Percentiles rank a stretch among this genome's conserved stretches.
phyloP scores from a whole-genome alignment of 148 eudicot species.

The Mesembryanthemum crystallinum region DNA sequence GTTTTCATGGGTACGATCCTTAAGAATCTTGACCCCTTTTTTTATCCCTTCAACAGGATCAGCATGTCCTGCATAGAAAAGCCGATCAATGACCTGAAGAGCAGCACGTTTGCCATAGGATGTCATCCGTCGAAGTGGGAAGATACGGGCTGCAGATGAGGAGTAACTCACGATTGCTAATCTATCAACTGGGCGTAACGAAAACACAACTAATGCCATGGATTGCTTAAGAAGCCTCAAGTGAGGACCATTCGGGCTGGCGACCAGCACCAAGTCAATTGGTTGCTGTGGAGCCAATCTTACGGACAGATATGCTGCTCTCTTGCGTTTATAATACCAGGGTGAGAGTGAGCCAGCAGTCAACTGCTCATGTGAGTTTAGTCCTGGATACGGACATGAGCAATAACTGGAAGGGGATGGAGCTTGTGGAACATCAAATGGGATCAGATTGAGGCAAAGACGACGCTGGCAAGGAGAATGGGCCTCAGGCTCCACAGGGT shows the following conservation, averaged over 20 bases:
- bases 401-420: slow-evolving; percentile 34
- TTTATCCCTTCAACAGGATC: slow-evolving; percentile 74
- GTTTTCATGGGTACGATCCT: slow-evolving; percentile 69
- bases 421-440: slow-evolving; percentile 32
- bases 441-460: slow-evolving; percentile 49
- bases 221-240: slow-evolving; percentile 83
- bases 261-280: slow-evolving; percentile 75
- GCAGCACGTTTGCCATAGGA: slow-evolving; percentile 75
- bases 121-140: slow-evolving; percentile 82
- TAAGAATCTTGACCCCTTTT: slow-evolving; percentile 72
- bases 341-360: slow-evolving; percentile 22
- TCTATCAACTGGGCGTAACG: slow-evolving; percentile 70
- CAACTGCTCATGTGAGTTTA: slow-evolving; percentile 25
- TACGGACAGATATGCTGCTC: slow-evolving; percentile 50
- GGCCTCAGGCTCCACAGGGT: slow-evolving; percentile 64
- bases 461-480: slow-evolving; percentile 45
- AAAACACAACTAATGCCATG: slow-evolving; percentile 67
- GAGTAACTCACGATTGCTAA: slow-evolving; percentile 85
- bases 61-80: slow-evolving; percentile 67
- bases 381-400: slow-evolving; percentile 32
- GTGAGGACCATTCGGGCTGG: slow-evolving; percentile 81
- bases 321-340: slow-evolving; percentile 31
- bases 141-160: slow-evolving; percentile 72
- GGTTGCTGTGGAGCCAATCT: slow-evolving; percentile 60
- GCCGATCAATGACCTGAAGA: slow-evolving; percentile 76